Percentiles rank a stretch among this genome's conserved stretches.
Conservation (phyloP, 441 rosid species). For the Corymbia citriodora region DNA sequence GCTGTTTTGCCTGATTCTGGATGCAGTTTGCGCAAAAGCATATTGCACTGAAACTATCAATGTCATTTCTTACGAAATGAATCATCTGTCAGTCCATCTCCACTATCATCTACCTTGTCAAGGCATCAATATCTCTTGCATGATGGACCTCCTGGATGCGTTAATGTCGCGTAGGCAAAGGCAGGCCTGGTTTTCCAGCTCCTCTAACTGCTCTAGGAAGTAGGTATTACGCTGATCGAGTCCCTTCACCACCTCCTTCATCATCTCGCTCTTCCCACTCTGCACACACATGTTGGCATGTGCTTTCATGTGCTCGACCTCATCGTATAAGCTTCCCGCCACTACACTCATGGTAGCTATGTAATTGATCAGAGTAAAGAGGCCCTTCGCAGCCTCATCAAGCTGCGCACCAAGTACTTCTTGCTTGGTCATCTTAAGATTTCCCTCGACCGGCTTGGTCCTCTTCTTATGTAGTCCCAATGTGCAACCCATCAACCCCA, state of each 20-base stretch:
- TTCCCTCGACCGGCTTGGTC: neutral
- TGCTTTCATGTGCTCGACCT: conserved; percentile 50
- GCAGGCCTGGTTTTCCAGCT: conserved; percentile 62
- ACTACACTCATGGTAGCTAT: conserved; percentile 52
- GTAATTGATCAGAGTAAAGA: conserved; percentile 51
- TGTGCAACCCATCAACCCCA: conserved; percentile 40
- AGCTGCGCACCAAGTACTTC: conserved; percentile 49
- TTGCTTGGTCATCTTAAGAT: conserved; percentile 13
- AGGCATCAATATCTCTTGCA: conserved; percentile 32
- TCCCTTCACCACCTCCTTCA: conserved; percentile 51
- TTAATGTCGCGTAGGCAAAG: conserved; percentile 70
- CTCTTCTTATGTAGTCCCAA: conserved; percentile 24
- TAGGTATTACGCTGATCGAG: conserved; percentile 29
- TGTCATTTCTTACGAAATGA: neutral
- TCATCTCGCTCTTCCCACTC: conserved; percentile 38
- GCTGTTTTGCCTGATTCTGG: neutral
- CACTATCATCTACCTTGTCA: neutral
- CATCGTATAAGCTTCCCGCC: conserved; percentile 52
- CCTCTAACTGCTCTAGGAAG: conserved; percentile 60
- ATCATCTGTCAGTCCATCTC: neutral
- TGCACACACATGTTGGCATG: conserved; percentile 48
- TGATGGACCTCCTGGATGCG: conserved; percentile 59
- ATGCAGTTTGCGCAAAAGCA: neutral
- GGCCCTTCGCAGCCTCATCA: conserved; percentile 70
- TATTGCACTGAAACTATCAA: neutral